phyloP scores from a whole-genome alignment of 148 eudicot genomes.

The Spergularia marina region DNA sequence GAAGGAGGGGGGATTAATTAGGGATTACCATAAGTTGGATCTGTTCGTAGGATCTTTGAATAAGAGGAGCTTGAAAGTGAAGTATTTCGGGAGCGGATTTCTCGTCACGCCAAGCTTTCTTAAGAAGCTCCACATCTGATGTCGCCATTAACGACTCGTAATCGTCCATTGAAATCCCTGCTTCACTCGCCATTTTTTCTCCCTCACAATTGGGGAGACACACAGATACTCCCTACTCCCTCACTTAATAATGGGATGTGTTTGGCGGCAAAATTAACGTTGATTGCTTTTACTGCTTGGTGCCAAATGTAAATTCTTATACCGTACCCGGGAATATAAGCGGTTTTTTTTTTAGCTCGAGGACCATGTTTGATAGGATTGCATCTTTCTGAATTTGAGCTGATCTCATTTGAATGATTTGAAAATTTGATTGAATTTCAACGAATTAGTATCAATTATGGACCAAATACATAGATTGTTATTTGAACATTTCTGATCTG shows the following conservation, averaged over 20 bases:
- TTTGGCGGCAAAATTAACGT: constrained; percentile 18
- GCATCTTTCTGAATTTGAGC: no score
- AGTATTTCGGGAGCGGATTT: constrained; percentile 86
- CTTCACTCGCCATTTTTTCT: constrained; percentile 21
- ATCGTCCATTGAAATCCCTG: constrained; percentile 43
- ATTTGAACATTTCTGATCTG: no score
- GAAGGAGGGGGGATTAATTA: background rate
- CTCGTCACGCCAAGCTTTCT: constrained; percentile 86
- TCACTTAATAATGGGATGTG: background rate
- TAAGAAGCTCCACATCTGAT: constrained; percentile 71
- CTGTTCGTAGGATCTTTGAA: constrained; percentile 70
- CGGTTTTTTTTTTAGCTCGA: no score
- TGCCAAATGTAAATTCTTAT: no score
- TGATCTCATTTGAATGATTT: no score
- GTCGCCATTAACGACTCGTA: constrained; percentile 68
- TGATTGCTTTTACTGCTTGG: no score
- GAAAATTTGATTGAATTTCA: no score
- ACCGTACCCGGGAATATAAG: no score
- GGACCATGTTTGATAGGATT: no score
- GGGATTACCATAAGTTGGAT: constrained; percentile 68
- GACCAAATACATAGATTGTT: no score
- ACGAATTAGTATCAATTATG: no score
- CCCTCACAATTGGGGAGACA: background rate
- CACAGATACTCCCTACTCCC: background rate
- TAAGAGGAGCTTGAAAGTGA: constrained; percentile 45